Evolutionary conservation across 352 stramenopile species (phyloP), one percentile per base, ranked within the genome.

Genomic region (Phytophthora hybrid): DNA sequence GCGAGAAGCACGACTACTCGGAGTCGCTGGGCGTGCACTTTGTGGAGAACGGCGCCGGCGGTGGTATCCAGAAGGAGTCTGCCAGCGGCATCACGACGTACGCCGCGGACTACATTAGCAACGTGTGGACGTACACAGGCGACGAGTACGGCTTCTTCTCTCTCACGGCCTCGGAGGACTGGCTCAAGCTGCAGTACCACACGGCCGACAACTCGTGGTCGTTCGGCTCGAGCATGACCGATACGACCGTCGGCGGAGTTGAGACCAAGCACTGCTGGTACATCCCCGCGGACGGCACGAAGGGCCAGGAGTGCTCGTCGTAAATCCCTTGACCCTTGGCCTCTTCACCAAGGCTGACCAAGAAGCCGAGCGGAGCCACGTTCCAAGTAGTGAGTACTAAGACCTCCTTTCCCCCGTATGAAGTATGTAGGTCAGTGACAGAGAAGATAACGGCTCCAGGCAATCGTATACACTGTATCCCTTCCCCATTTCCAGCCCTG

Each of bases 231-330:
- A 79, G 77, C 51, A 74, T 92, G 21, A 71, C 31, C 9, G 68
- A 67, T 19, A 81, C 85, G 46, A 83, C 63, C 18, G 66, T 83
- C 11, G 84, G 83, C 29, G 87, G 87, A 23, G 76, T 94, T 26
- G 78, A 76, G n/a, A 81, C 79, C 13, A 84, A 88, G 67, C 87
- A 95, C 79, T 95, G 88, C 74, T 95, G 83, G 82, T 93, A 89
- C 76, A 83, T 93, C 14, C 85, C 79, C 0, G 66, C 59, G 4
- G 77, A 86, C 41, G 80, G 80, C 64, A 74, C 65, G 47, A 56
- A 79, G 47, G 78, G 78, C 64, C 19, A 79, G 37, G 65, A 78
- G 58, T 82, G 75, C 56, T 77, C 59, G 31, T 75, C 54, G 16
- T 71, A 69, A 73, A 57, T 7, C 37, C 37, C n/a, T 56, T 31